Percentiles rank a stretch among this genome's conserved stretches.
Conservation (phyloP, 2,329 filamentous ascomycete species). For the Gliomastix tumulicola region DNA sequence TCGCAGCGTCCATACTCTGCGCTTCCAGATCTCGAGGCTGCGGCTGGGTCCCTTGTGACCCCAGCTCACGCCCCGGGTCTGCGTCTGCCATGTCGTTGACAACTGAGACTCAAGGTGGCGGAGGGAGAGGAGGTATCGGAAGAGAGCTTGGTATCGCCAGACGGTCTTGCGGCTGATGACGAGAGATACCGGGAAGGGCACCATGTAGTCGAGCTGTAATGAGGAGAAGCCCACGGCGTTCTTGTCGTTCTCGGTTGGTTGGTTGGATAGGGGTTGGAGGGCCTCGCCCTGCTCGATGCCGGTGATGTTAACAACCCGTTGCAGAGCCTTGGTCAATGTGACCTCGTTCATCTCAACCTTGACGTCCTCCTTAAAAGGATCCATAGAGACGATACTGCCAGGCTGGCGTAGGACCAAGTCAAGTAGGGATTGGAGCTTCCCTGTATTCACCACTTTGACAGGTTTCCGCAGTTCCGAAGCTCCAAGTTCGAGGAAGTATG, state of each 20-base stretch:
- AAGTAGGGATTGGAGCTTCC: conserved; percentile 90
- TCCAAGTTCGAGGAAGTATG: conserved; percentile 91
- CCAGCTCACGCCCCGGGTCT: conserved; percentile 77
- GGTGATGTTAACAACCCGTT: conserved; percentile 93
- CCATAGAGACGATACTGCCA: conserved; percentile 85
- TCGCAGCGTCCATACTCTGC: conserved; percentile 82
- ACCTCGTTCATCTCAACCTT: conserved; percentile 97
- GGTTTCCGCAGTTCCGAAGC: conserved; percentile 85
- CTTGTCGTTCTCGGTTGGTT: conserved; percentile 71
- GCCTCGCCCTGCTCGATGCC: conserved; percentile 87
- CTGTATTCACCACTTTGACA: conserved; percentile 80
- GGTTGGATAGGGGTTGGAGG: conserved; percentile 60
- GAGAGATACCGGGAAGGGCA: conserved; percentile 91
- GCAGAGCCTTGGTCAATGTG: conserved; percentile 85
- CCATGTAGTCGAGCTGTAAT: conserved; percentile 85
- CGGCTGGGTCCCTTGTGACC: conserved; percentile 68
- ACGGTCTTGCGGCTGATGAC: conserved; percentile 95
- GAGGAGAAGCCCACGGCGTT: conserved; percentile 88
- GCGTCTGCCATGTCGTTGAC: conserved; percentile 82
- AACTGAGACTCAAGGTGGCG: conserved; percentile 85
- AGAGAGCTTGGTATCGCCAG: conserved; percentile 93
- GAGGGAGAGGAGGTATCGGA: conserved; percentile 85
- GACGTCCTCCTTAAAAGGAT: conserved; percentile 97
- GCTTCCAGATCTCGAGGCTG: conserved; percentile 84
- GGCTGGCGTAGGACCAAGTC: conserved; percentile 95